Evolutionary conservation across 805 yeast genomes (phyloP), one percentile per base, ranked within the genome.

Genomic region (Starmera dryadoides): DNA sequence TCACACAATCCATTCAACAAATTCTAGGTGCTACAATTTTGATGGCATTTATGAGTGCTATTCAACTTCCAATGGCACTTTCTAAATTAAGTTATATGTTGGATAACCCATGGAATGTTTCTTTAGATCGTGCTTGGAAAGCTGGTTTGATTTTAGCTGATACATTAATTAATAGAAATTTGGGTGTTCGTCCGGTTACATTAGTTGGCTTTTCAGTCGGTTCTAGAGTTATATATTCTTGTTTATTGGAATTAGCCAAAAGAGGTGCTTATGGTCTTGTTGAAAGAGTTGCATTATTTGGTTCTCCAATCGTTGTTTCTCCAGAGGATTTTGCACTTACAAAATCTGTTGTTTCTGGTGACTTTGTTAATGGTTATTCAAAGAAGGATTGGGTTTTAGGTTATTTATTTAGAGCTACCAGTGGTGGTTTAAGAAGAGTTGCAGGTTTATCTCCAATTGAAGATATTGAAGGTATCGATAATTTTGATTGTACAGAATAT

Each of bases 61-160:
- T 93, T 36, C 98, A 91, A 58, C 67, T 86, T 44, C 98, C 98
- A 0, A 82, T 93, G 89, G 81, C 84, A 48, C 69, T 93, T 30
- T 79, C 97, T 0, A 93, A 93, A 53, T 67, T 93, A 32, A 83
- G 95, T 3, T 93, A 93, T 49, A 63, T 93, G 22, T 70, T 93
- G 21, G 98, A 93, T 54, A 93, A 93, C 53, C 98, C 98, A 1
- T 93, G 98, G 98, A 91, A 83, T 55, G 98, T 93, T 5, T 89
- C 98, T 0, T 66, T 93, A 42, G 98, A 91, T 59, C 73, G 98
- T 43, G 98, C 98, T 0, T 91, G 97, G 98, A 74, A 88, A 33
- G 95, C 97, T 0, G 98, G 98, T 4, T 66, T 78, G 40, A 79
- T 93, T 34, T 61, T 93, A 37, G 98, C 98, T 0, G 98, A 93